These are phyloP conservation scores for Acer yangbiense DNA, from an alignment of 345 rosid species.

Conservation along the genomic window DNA sequence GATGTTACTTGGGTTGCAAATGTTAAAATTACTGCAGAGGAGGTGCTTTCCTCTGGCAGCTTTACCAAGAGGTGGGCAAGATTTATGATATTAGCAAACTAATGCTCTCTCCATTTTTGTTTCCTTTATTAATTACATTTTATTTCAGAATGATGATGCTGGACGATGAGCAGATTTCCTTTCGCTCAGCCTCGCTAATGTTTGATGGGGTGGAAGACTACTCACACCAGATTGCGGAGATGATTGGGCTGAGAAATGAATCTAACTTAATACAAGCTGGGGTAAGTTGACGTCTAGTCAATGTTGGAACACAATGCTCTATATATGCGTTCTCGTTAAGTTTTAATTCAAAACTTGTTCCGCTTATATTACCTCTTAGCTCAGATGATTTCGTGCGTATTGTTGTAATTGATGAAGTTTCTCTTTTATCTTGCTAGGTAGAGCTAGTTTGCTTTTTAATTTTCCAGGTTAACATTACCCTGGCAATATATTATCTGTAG, in stretches of 20 bases:
- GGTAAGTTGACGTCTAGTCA: slow-evolving; percentile 45
- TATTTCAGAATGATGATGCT: slow-evolving; percentile 91
- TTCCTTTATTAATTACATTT: slow-evolving; percentile 20
- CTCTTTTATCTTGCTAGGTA: neutral
- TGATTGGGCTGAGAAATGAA: slow-evolving; percentile 89
- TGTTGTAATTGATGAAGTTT: slow-evolving; percentile 3
- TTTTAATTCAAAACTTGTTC: neutral
- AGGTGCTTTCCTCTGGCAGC: slow-evolving; percentile 95
- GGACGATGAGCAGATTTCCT: slow-evolving; percentile 95
- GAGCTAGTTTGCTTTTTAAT: neutral
- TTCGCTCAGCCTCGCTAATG: slow-evolving; percentile 83
- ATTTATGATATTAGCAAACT: neutral
- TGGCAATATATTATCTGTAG: slow-evolving; percentile 9
- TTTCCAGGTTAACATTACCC: neutral
- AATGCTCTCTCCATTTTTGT: slow-evolving; percentile 6
- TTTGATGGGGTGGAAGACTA: slow-evolving; percentile 97
- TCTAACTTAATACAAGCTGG: slow-evolving; percentile 87
- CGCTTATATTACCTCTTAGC: neutral
- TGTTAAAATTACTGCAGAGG: slow-evolving; percentile 87
- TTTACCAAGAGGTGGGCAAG: slow-evolving; percentile 77
- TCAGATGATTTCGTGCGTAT: neutral
- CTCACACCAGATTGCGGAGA: slow-evolving; percentile 96
- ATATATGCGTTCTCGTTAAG: neutral
- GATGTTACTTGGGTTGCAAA: slow-evolving; percentile 91
- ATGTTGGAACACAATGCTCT: neutral